Conservation (phyloP, 768 basidiomycete species). For the Leccinum subgranulosum region DNA sequence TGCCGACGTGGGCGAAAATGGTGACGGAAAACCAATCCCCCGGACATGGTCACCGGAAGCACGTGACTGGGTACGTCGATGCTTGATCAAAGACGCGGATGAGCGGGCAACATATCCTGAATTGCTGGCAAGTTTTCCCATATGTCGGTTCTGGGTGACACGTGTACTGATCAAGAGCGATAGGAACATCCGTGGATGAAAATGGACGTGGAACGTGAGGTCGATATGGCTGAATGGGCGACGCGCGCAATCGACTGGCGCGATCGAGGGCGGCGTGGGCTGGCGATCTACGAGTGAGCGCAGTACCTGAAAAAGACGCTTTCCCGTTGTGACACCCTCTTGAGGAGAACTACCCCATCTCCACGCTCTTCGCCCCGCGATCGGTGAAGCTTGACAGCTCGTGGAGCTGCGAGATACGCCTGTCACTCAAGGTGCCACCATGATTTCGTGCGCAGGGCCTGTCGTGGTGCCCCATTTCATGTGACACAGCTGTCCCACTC, state of each 20-base stretch:
- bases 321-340: conserved; percentile 9
- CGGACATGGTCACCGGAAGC: conserved; percentile 45
- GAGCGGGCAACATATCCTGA: conserved; percentile 80
- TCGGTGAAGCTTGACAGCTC: conserved; percentile 13
- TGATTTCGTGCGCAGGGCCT: not conserved
- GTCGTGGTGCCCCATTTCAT: not conserved
- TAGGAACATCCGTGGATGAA: conserved; percentile 79
- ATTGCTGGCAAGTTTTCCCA: conserved; percentile 54
- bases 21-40: conserved; percentile 8
- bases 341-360: conserved; percentile 19
- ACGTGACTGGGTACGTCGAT: conserved; percentile 77
- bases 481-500: not conserved
- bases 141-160: not conserved
- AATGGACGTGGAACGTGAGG: conserved; percentile 53
- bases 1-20: conserved; percentile 12
- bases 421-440: not conserved
- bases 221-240: conserved; percentile 89
- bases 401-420: not conserved
- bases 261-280: conserved; percentile 24
- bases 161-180: not conserved
- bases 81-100: conserved; percentile 79
- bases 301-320: not conserved
- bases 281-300: conserved; percentile 24
- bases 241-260: conserved; percentile 44
- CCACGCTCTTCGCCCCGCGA: conserved; percentile 23